These are phyloP conservation scores for Hydrangea macrophylla DNA, from an alignment of 148 eudicot species.

Conservation along the genomic window DNA sequence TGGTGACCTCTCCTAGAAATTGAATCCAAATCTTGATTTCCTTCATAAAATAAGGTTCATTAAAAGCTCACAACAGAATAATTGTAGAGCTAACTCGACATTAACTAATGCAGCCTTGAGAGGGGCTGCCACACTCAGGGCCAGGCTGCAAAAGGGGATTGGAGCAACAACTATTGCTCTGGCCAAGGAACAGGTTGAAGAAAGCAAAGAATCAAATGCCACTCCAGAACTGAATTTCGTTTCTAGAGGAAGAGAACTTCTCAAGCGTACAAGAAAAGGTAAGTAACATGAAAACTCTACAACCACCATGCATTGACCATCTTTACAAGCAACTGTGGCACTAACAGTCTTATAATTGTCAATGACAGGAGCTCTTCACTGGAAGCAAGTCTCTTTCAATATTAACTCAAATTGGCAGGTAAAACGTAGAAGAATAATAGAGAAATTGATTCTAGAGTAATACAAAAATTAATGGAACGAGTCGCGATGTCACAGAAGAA, in stretches of 20 bases:
- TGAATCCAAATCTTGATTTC: not conserved
- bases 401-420: slow-evolving; percentile 79
- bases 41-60: not conserved
- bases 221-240: slow-evolving; percentile 52
- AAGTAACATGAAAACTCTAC: not conserved
- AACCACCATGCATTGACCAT: not conserved
- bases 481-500: not conserved
- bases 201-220: slow-evolving; percentile 45
- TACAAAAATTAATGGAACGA: not conserved
- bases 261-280: slow-evolving; percentile 95
- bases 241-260: slow-evolving; percentile 76
- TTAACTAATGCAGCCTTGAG: slow-evolving; percentile 50
- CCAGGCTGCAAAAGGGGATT: slow-evolving; percentile 61
- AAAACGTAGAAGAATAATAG: not conserved
- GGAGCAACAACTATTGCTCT: slow-evolving; percentile 37
- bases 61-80: not conserved
- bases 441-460: not conserved
- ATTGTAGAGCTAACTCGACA: not conserved
- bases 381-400: slow-evolving; percentile 85
- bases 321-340: not conserved
- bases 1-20: not conserved
- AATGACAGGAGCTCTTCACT: slow-evolving; percentile 81
- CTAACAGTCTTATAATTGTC: slow-evolving; percentile 2
- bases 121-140: slow-evolving; percentile 76
- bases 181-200: slow-evolving; percentile 45